A percentile compares a stretch with the other conserved stretches of the same genome.
Evolutionary conservation across 2,329 filamentous ascomycete species (phyloP).

Genomic region (Hypoxylon sp.): DNA sequence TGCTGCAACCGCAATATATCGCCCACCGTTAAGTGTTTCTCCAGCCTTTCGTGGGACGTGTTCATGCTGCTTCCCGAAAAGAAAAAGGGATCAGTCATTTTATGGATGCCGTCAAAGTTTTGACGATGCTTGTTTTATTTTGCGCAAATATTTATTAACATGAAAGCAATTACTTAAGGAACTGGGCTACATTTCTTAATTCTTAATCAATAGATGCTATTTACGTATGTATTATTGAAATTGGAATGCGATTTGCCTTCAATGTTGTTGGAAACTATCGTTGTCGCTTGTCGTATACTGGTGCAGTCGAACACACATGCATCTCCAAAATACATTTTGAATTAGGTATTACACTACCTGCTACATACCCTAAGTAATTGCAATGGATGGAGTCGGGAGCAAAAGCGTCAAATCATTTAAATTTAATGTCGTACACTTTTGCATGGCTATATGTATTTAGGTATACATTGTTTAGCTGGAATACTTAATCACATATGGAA

Average conservation of each 20-base stretch:
- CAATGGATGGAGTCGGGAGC: background rate
- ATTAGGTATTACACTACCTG: background rate
- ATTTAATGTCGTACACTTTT: no score
- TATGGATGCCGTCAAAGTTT: background rate
- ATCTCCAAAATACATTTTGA: background rate
- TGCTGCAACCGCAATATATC: background rate
- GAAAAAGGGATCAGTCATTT: slow-evolving; percentile 5
- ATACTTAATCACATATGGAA: no score
- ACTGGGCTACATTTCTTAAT: background rate
- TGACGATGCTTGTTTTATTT: background rate
- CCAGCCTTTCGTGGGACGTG: slow-evolving; percentile 3
- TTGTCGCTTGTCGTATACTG: no score
- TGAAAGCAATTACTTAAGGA: background rate
- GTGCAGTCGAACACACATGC: background rate
- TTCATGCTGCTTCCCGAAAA: slow-evolving; percentile 34
- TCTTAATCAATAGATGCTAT: background rate
- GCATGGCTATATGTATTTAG: no score
- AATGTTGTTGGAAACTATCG: no score
- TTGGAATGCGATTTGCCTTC: no score
- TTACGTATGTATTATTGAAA: no score
- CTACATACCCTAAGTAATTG: no score
- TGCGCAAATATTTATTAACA: background rate
- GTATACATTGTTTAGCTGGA: no score
- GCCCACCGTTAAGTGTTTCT: background rate
- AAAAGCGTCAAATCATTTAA: no score